Evolutionary conservation across 2,329 filamentous ascomycete genomes (phyloP), one percentile per base, ranked within the genome.

Genomic region (Sporothrix variecibatus): DNA sequence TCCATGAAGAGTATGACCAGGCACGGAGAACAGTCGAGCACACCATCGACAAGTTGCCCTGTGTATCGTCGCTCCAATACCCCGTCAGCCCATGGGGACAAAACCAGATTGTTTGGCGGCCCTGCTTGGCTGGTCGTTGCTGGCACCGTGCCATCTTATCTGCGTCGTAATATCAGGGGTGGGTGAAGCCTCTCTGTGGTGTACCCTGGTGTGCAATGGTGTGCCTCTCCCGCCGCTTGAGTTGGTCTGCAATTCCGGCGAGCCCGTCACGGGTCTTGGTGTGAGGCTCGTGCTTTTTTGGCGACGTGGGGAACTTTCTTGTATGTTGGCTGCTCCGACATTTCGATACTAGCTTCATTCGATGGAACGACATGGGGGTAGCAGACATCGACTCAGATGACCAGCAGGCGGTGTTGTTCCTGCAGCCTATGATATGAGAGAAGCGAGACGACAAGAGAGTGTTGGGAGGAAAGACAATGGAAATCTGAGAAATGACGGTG

Each of bases 191-290:
- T 34, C 31, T 62, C 6, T 15, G 23, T 60, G 9, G 20, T 64
- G 34, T 34, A 8, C 34, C 4, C 34, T 60, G 9, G 20, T 64
- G 34, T 23, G 46, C 23, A 4, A 8, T 23, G 4, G 31, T 62
- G 17, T 51, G 68, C 12, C 3, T 28, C 68, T 43, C 12, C 51
- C 43, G 31, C 31, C 28, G 46, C 31, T 43, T 56, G 38, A 31
- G 28, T 4, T n/a, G 53, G 46, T 49, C 15, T 72, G 58, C 70
- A 72, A 72, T 72, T 72, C 70, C 70, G 70, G 70, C 70, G 70
- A 64, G 70, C 53, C 69, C 69, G 56, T 72, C 23, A 23, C 20
- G 17, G 56, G 43, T 28, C 38, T 15, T 26, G 62, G 69, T 38
- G 51, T 38, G 51, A 46, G 53, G 69, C 51, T 71, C 69, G 51